These are phyloP conservation scores for Epichloe uncinata DNA, from an alignment of 2,329 filamentous ascomycete genomes.

Conservation along the genomic window DNA sequence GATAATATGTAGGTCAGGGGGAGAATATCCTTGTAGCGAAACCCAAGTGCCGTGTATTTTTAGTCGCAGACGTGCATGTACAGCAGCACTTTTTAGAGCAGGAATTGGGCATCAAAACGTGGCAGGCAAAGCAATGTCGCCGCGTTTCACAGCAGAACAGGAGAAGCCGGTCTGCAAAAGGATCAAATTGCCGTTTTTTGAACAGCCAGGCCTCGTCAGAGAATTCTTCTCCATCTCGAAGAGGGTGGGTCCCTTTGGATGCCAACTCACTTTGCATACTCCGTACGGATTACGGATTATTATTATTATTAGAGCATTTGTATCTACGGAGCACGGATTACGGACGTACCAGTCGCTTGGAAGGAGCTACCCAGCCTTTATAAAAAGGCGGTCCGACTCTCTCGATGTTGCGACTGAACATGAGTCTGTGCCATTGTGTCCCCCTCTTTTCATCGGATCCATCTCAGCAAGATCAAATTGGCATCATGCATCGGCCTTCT, in stretches of 20 bases:
- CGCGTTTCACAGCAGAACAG: neutral
- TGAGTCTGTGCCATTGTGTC: neutral
- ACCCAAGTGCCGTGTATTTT: too few relatives aligned
- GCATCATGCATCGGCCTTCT: neutral
- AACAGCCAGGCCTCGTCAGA: neutral
- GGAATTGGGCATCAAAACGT: neutral
- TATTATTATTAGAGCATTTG: too few relatives aligned
- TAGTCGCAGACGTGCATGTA: too few relatives aligned
- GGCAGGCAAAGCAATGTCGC: neutral
- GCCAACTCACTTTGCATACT: constrained; percentile 11
- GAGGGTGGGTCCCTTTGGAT: constrained; percentile 4
- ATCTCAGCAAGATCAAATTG: neutral
- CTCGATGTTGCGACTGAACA: neutral
- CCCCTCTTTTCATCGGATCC: neutral
- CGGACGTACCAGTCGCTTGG: too few relatives aligned
- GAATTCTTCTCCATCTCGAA: neutral
- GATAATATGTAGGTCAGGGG: neutral
- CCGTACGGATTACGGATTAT: too few relatives aligned
- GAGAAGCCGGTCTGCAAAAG: neutral
- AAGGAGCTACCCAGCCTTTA: constrained; percentile 3
- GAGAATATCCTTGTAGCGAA: too few relatives aligned
- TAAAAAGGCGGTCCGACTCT: constrained; percentile 6
- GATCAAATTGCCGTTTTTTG: neutral
- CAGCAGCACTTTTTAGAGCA: neutral
- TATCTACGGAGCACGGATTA: too few relatives aligned